Evolutionary conservation across 495 filamentous ascomycete genomes (phyloP), one percentile per base, ranked within the genome.

Genomic region (Podospora appendiculata): DNA sequence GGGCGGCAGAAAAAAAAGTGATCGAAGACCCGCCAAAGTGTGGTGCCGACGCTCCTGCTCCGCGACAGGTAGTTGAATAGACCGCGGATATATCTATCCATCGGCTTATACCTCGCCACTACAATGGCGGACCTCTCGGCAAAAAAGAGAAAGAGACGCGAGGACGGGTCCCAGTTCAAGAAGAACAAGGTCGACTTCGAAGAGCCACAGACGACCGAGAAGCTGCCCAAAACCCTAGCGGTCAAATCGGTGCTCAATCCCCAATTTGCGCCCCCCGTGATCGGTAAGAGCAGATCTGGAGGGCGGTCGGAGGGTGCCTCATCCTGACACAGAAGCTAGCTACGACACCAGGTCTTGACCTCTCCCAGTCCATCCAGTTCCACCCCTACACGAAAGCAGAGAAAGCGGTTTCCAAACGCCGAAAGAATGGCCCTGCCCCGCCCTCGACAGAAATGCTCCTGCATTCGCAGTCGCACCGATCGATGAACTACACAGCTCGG

Each of bases 401-500:
- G 45, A 70, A 69, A 51, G 66, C 75, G 60, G 53, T 66, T 47
- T 51, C 65, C 35, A 66, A 64, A 54, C 65, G 36, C 56, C 73
- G 61, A 65, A 72, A 62, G 60, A 66, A 44, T 73, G 76, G 64
- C 58, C 64, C 47, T 63, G 64, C 52, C 66, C 77, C 61, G 57
- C 76, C 63, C 57, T 62, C 60, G 58, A 73, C 59, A 18, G 85
- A 91, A 58, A 74, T 96, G 46, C 65, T 80, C 8, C 75, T 97
- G 42, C 83, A 95, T 49, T 89, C 91, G 6, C 84, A 85, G 33
- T 75, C 80, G 6, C 87, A 96, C 59, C 74, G 76, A 41, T 85
- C 80, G 51, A 67, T 98, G 53, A 88, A 96, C 68, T 96, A 92
- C 64, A 79, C 79, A 14, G 92, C 82, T 32, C 79, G 81, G 17